Percentiles rank a stretch among this genome's conserved stretches.
Evolutionary conservation across 192 early-diverging fungal species (phyloP).

Genomic region (Rhizoclosmatium globosum): DNA sequence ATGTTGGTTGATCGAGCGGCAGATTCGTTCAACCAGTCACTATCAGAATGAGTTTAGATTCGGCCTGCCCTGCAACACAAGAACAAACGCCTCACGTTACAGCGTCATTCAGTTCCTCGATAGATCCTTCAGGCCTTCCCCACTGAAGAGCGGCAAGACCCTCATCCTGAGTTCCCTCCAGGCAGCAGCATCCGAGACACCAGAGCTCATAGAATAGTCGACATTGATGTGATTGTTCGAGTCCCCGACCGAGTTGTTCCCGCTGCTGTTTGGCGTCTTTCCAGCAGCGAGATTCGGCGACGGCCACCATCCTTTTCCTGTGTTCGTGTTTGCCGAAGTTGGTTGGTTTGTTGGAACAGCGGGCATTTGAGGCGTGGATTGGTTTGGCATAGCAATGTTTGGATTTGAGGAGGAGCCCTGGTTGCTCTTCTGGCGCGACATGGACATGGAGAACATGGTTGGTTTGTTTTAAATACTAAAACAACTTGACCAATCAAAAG

Average conservation of each 20-base stretch:
- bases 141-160: slow-evolving; percentile 88
- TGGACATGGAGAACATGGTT: neutral
- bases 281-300: neutral
- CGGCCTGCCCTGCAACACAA: slow-evolving; percentile 28
- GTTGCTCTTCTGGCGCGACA: neutral
- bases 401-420: neutral
- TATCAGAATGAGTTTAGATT: slow-evolving; percentile 1
- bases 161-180: slow-evolving; percentile 78
- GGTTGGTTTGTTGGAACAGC: neutral
- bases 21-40: slow-evolving; percentile 30
- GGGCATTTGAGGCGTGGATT: neutral
- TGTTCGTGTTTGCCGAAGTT: neutral
- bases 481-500: no score
- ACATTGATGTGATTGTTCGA: slow-evolving; percentile 2
- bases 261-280: neutral
- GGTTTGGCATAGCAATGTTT: neutral
- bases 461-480: neutral
- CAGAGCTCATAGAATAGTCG: neutral
- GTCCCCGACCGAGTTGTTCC: neutral
- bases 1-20: slow-evolving; percentile 40
- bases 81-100: slow-evolving; percentile 62
- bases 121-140: slow-evolving; percentile 78
- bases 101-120: slow-evolving; percentile 86
- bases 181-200: slow-evolving; percentile 30
- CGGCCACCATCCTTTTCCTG: neutral